Evolutionary conservation across 192 early-diverging fungal species (phyloP), one percentile per base, ranked within the genome.

Genomic region (Irineochytrium annulatum): DNA sequence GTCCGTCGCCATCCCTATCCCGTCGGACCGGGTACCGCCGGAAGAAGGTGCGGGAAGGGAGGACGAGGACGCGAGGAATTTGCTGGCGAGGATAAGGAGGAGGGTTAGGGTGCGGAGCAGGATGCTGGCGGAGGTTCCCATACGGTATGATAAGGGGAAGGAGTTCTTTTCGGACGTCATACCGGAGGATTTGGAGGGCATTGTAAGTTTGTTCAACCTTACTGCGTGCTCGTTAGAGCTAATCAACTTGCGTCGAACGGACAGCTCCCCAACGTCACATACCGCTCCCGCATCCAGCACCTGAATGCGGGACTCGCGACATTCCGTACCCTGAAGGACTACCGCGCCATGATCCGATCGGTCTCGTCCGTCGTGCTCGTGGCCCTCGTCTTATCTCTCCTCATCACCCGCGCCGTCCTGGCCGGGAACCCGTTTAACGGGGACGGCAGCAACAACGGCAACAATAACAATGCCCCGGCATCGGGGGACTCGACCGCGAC

Each of bases 161-260:
- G 37, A 41, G n/a, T 41, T 41, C 37, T 41, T 41, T 41, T 41
- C 37, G 37, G 37, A 41, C 37, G 37, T n/a, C 37, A 41, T 41
- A 8, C 37, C 37, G 11, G 8, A 13, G 8, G 37, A 41, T 8
- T n/a, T 41, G 8, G 37, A 41, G n/a, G 37, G 37, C 8, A 41
- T 41, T 41, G 37, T 41, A 41, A 41, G 37, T 41, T 8, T 41
- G n/a, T 41, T 41, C 37, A 13, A 41, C 37, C 37, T n/a, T 41
- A 13, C 8, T 41, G 8, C n/a, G 8, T 41, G 37, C 11, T 41
- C n/a, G 37, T 41, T 8, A 41, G 37, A 41, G 37, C 8, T n/a
- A 41, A 41, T n/a, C 37, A 41, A 41, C 37, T 13, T n/a, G 11
- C n/a, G n/a, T 13, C 37, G 11, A 41, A 8, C 37, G 11, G 8